Base-by-base conservation (phyloP, 2,329 filamentous ascomycete genomes). In the Rhynchosporium agropyri region DNA sequence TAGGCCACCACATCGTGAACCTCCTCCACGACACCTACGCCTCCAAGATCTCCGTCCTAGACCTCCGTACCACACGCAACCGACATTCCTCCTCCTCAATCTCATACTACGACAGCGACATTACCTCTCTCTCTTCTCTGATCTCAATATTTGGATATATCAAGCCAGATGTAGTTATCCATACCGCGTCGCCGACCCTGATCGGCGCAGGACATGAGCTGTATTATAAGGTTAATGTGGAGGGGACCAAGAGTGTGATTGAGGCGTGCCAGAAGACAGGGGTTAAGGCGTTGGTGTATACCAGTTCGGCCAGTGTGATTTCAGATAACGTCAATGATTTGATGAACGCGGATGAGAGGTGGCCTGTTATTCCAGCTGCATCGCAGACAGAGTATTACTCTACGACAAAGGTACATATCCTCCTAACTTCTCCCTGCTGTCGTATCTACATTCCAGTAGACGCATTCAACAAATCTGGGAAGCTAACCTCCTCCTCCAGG, bases 241-340 rank as follows among this genome's bases (percentile, higher is more conserved):
- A 92, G 58, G 94, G 94, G 58, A 97, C 95, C 13, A 82, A 81
- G 68, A 87, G 89, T 68, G 84, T 97, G 55, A 80, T 98, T 60
- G 85, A 88, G 42, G 91, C 90, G 15, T 89, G 89, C 70, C 83
- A 84, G 73, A 80, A 84, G 68, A 83, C 84, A 43, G 88, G 84
- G 66, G 92, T 94, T 72, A 91, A 88, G 77, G 90, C 85, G 0
- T 86, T 98, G 67, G 91, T 98, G 53, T 97, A 94, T 78, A 98
- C 94, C 20, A 95, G 90, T 76, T 95, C 90, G 60, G 90, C 91
- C 59, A 96, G 92, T 65, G 89, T 97, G 65, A 81, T 97, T 67
- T 89, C 90, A 74, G 92, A 98, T 77, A 93, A 93, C 70, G 80
- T 83, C 65, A 84, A 79, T 65, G 90, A 97, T 61, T 43, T 69